Percentiles rank a stretch among this genome's conserved stretches.
Conservation (phyloP, 2,329 filamentous ascomycete species). For the Hyphodiscus sp. region DNA sequence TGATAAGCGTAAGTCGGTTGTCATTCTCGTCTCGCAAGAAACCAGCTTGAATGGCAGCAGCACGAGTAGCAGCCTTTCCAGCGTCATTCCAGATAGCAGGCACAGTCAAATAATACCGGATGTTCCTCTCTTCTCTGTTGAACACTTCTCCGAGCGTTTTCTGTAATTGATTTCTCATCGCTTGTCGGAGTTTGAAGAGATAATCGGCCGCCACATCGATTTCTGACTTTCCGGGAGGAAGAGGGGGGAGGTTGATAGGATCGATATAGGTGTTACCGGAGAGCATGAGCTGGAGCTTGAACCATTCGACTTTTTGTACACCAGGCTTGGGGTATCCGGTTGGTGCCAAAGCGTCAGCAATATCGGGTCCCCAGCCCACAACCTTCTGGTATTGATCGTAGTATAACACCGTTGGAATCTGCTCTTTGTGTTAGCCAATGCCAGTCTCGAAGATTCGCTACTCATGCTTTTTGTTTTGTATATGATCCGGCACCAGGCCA, state of each 20-base stretch:
- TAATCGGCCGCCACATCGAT: slow-evolving; percentile 99
- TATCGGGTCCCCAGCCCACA: slow-evolving; percentile 98
- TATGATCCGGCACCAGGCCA: slow-evolving; percentile 97
- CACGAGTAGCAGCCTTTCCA: slow-evolving; percentile 91
- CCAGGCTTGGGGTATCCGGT: slow-evolving; percentile 97
- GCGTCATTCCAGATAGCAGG: slow-evolving; percentile 99
- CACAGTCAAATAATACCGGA: slow-evolving; percentile 96
- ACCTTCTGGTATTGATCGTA: slow-evolving; percentile 99
- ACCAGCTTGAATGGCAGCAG: slow-evolving; percentile 92
- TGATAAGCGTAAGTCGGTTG: slow-evolving; percentile 88
- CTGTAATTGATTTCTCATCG: slow-evolving; percentile 90
- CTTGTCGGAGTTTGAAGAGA: slow-evolving; percentile 94
- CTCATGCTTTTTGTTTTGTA: slow-evolving; percentile 89
- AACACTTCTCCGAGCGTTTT: slow-evolving; percentile 97
- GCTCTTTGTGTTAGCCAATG: slow-evolving; percentile 21
- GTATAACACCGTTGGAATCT: slow-evolving; percentile 99
- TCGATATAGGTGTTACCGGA: slow-evolving; percentile 99
- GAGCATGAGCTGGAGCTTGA: slow-evolving; percentile 98
- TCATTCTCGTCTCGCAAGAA: slow-evolving; percentile 97
- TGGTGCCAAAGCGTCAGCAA: slow-evolving; percentile 90
- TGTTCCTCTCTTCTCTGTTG: slow-evolving; percentile 95
- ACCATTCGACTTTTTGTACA: slow-evolving; percentile 99
- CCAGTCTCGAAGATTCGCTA: background rate
- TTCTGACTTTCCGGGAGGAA: slow-evolving; percentile 95
- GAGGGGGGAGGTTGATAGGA: slow-evolving; percentile 94